These are phyloP conservation scores for Lycium barbarum DNA, from an alignment of 257 asterid genomes.

Conservation along the genomic window DNA sequence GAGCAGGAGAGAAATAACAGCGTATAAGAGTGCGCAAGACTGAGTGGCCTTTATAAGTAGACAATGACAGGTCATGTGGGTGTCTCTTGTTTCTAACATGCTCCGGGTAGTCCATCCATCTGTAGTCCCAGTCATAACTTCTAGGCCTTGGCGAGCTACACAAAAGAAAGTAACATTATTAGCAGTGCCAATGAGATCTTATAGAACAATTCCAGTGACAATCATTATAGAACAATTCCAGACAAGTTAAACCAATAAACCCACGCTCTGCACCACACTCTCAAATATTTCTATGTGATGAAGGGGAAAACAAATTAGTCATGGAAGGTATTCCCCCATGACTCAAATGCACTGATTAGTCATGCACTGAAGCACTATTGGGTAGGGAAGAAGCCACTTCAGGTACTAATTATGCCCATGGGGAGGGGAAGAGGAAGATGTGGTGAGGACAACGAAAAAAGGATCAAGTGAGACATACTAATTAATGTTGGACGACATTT, in stretches of 20 bases:
- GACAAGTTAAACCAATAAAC: constrained; percentile 19
- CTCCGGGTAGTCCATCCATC: constrained; percentile 88
- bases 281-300: neutral
- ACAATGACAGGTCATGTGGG: constrained; percentile 73
- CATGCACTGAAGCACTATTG: neutral
- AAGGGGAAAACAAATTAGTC: neutral
- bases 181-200: constrained; percentile 14
- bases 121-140: constrained; percentile 76
- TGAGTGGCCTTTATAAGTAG: constrained; percentile 85
- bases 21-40: constrained; percentile 93
- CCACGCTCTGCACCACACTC: neutral
- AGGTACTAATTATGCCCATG: neutral
- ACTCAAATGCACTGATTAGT: neutral
- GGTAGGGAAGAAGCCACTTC: neutral
- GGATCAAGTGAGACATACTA: constrained; percentile 57
- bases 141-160: constrained; percentile 63
- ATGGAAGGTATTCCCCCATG: neutral
- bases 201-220: neutral
- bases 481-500: constrained; percentile 85
- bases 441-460: constrained; percentile 4
- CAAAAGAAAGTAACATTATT: constrained; percentile 33
- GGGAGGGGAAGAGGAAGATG: neutral
- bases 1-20: constrained; percentile 89
- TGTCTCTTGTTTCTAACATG: constrained; percentile 49
- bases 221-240: constrained; percentile 8